Conservation (phyloP, 1,284 basidiomycete genomes). For the Sanghuangporus weigelae region DNA sequence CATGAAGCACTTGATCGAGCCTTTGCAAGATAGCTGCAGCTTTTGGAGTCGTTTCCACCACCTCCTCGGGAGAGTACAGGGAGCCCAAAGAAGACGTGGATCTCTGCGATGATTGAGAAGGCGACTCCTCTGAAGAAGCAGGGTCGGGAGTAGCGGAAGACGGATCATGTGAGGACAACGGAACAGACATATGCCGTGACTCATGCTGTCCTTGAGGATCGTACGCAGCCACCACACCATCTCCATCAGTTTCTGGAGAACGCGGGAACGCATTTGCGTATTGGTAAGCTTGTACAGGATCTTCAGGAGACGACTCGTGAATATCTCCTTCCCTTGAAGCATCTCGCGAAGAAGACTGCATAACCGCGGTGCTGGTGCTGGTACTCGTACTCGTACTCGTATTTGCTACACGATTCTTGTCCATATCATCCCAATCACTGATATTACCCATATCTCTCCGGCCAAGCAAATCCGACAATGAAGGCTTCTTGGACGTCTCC, state of each 20-base stretch:
- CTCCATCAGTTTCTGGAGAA: background rate
- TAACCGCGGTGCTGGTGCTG: constrained; percentile 6
- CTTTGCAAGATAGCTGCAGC: constrained; percentile 53
- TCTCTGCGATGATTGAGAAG: constrained; percentile 38
- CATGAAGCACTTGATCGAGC: constrained; percentile 61
- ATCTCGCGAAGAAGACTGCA: constrained; percentile 3
- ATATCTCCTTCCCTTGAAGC: constrained; percentile 9
- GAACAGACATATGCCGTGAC: constrained; percentile 24
- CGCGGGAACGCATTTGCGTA: constrained; percentile 5
- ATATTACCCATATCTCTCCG: constrained; percentile 50
- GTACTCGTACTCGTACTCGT: background rate
- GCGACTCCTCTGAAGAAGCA: constrained; percentile 53
- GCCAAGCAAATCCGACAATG: constrained; percentile 56
- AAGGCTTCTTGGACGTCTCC: constrained; percentile 47
- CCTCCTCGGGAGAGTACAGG: constrained; percentile 34
- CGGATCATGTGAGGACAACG: constrained; percentile 49
- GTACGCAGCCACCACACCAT: background rate
- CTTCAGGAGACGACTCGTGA: constrained; percentile 16
- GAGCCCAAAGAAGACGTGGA: constrained; percentile 17
- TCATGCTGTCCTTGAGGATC: constrained; percentile 6
- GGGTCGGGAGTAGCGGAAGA: constrained; percentile 69
- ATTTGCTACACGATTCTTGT: constrained; percentile 23
- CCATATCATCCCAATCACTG: constrained; percentile 61
- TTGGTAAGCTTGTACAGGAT: constrained; percentile 13
- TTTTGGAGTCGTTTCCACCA: constrained; percentile 27